Evolutionary conservation across 257 asterid genomes (phyloP), one percentile per base, ranked within the genome.

Genomic region (Solanum dulcamara): DNA sequence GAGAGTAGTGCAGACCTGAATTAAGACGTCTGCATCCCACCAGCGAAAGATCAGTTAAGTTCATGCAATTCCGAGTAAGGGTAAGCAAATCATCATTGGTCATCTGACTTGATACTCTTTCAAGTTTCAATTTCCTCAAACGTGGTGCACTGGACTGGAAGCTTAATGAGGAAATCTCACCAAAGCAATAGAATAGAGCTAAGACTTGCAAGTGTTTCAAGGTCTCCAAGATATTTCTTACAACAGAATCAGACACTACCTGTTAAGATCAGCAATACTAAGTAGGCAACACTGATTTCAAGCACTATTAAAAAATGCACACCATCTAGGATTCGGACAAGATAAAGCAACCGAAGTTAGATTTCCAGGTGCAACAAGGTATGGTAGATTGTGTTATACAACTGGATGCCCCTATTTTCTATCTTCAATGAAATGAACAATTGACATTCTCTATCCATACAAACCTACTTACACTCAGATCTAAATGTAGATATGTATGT

Each of bases 41-140:
- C 88, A 96, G 86, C 26, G 99, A 94, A 89, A 96, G 94, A 85
- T 90, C 84, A 71, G 87, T 87, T 90, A 96, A 89, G 84, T 92
- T 88, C 62, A 87, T 81, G 88, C 97, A 96, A 87, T 87, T 92
- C 87, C 85, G 91, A 59, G 95, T 89, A 85, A 96, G 91, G 86
- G 85, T 92, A 80, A 90, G 89, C 91, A 96, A 86, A 85, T 91
- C 97, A 84, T 86, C 90, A 87, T 92, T 92, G 87, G 93, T 93
- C 97, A 96, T 94, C 94, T 94, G 91, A 26, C 94, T 89, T 38
- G 96, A 85, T 33, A 93, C 97, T 86, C 99, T 91, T 90, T 93
- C 93, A 87, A 96, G 99, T 90, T 92, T 93, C 93, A 96, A 89
- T 84, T 81, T 94, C 91, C 91, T 96, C 92, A 96, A 89, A 89